A percentile compares a stretch with the other conserved stretches of the same genome.
Conservation (phyloP, 257 asterid species). For the Jacaranda copaia region DNA sequence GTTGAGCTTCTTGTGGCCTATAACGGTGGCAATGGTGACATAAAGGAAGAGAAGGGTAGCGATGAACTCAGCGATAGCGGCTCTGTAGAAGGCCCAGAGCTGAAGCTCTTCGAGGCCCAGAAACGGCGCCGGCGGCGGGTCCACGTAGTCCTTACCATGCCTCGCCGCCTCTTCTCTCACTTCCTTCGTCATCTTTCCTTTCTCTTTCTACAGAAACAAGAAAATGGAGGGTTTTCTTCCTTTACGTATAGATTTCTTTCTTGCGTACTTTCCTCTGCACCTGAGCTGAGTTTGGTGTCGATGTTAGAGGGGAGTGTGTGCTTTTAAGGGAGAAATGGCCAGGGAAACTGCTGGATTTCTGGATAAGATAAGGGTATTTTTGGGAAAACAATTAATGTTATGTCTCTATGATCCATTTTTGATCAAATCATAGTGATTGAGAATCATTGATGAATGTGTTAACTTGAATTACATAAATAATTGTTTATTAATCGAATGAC, state of each 20-base stretch:
- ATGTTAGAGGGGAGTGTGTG: neutral
- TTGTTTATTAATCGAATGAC: too few relatives aligned
- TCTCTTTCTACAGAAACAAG: conserved; percentile 5
- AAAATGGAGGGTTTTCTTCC: neutral
- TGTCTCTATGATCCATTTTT: neutral
- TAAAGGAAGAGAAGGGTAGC: conserved; percentile 94
- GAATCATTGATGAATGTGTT: neutral
- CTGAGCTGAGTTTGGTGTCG: conserved; percentile 23
- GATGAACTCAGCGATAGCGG: conserved; percentile 88
- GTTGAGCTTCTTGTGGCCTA: conserved; percentile 73
- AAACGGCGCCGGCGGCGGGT: conserved; percentile 91
- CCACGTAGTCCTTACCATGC: conserved; percentile 83
- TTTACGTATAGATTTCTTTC: too few relatives aligned
- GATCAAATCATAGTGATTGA: neutral
- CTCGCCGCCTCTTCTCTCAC: conserved; percentile 64
- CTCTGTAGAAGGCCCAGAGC: conserved; percentile 89
- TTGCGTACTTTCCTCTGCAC: neutral
- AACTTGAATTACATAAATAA: neutral
- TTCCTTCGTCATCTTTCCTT: conserved; percentile 69
- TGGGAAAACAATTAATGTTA: conserved; percentile 36
- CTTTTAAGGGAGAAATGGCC: conserved; percentile 35
- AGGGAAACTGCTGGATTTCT: conserved; percentile 23
- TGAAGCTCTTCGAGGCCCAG: conserved; percentile 66
- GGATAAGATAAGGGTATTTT: conserved; percentile 64
- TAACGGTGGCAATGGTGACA: conserved; percentile 88